phyloP scores from a whole-genome alignment of 1,284 basidiomycete genomes.

The Sanghuangporus baumii region DNA sequence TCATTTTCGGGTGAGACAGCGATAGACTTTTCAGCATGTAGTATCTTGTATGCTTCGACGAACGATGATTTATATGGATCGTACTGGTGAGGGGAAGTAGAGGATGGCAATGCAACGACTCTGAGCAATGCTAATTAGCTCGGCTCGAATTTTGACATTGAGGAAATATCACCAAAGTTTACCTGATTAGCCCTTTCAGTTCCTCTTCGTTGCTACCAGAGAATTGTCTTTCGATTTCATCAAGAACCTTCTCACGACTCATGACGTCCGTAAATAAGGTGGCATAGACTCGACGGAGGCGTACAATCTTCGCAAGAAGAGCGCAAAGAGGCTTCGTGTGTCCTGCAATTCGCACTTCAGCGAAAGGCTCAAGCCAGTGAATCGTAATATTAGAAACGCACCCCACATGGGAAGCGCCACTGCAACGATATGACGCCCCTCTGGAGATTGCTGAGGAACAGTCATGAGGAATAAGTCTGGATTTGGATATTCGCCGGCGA shows the following conservation, averaged over 20 bases:
- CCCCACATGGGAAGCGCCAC: conserved; percentile 6
- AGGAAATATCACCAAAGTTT: background rate
- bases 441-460: background rate
- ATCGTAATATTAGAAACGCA: background rate
- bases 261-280: conserved; percentile 4
- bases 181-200: conserved; percentile 7
- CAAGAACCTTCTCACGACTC: background rate
- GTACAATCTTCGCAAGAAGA: conserved; percentile 3
- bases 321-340: conserved; percentile 12
- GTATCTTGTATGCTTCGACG: conserved; percentile 1
- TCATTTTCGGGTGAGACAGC: background rate
- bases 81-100: background rate
- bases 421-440: conserved; percentile 2
- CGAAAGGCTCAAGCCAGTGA: background rate
- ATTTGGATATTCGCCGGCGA: too few species aligned
- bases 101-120: conserved; percentile 5
- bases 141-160: background rate
- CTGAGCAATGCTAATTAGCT: background rate
- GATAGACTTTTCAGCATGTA: background rate
- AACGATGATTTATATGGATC: background rate
- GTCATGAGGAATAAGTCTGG: background rate
- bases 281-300: background rate
- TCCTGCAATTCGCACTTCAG: background rate
- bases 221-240: conserved; percentile 3
- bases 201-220: background rate